phyloP scores from a whole-genome alignment of 2,329 filamentous ascomycete species.

The Ilyonectria sp. region DNA sequence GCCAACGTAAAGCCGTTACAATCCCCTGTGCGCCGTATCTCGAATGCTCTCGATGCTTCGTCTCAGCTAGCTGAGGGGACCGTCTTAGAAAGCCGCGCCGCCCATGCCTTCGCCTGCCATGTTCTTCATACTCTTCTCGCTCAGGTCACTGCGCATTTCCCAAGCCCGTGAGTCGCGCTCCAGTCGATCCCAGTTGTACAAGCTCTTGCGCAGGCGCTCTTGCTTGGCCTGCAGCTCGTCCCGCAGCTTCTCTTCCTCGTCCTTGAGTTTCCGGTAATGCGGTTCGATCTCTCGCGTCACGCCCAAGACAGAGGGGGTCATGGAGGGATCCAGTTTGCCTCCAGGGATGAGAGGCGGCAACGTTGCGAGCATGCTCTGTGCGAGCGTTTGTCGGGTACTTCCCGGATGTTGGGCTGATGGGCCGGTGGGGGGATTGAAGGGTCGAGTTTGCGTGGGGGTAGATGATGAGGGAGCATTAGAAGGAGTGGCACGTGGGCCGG shows the following conservation, averaged over 20 bases:
- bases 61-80: neutral
- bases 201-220: slow-evolving; percentile 67
- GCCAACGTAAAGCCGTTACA: slow-evolving; percentile 24
- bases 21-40: slow-evolving; percentile 27
- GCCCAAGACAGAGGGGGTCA: slow-evolving; percentile 61
- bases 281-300: slow-evolving; percentile 68
- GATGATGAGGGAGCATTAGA: slow-evolving; percentile 54
- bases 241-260: slow-evolving; percentile 71
- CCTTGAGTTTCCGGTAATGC: slow-evolving; percentile 68
- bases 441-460: slow-evolving; percentile 59
- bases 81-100: slow-evolving; percentile 66
- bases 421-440: slow-evolving; percentile 72
- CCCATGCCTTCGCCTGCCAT: slow-evolving; percentile 70
- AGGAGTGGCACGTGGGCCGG: slow-evolving; percentile 60
- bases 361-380: slow-evolving; percentile 66
- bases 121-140: slow-evolving; percentile 70
- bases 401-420: slow-evolving; percentile 60
- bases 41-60: slow-evolving; percentile 8
- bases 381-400: slow-evolving; percentile 61
- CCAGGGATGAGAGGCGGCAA: slow-evolving; percentile 68
- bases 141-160: slow-evolving; percentile 70
- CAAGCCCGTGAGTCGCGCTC: slow-evolving; percentile 69
- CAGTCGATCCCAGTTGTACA: slow-evolving; percentile 68
- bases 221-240: slow-evolving; percentile 68
- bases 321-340: slow-evolving; percentile 67